Base-by-base conservation (phyloP, 2,329 filamentous ascomycete species). In the Pseudocercospora musae region DNA sequence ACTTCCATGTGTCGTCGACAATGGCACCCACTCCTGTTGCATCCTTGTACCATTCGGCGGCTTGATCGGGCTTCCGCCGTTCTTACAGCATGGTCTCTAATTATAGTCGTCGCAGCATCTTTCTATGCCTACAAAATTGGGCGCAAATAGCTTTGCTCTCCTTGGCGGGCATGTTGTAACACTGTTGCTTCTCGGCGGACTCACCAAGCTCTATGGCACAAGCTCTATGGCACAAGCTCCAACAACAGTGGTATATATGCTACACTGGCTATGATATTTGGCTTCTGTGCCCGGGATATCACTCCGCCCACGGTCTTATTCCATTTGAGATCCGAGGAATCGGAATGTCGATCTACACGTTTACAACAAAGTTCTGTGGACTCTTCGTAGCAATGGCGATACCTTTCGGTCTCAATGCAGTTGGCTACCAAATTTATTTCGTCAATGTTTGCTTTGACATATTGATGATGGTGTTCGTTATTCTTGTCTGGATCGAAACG, bases 401-500 rank as follows among this genome's bases (percentile, higher is more conserved):
- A 25, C 57, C 57, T 5, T 53, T 42, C 18, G 48, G 46, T 13
- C 23, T 59, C 3, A 29, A 53, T 4, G 48, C 46, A 13, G 54
- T 59, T 18, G 57, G 48, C 2, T 59, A 53, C 18, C 46, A 59
- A 20, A 42, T 53, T n/a, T 59, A 59, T 10, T 52, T 54, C 20
- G 46, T 59, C 7, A 59, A 59, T 54, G 57, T 48, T 5, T 59
- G 46, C 25, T 59, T 52, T 25, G 48, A 54, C 23, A 42, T 54
- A 11, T 21, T 54, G 46, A 52, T 59, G 48, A 18, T 59, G 15
- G 46, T 44, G 2, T 54, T 53, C 15, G 46, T 54, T 10, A 20
- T 27, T 9, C 50, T 59, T 25, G 27, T 44, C n/a, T 59, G 57
- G 57, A 31, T 54, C 3, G 67, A 67, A 27, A 76, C 74, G 15